Evolutionary conservation across 768 basidiomycete genomes (phyloP), one percentile per base, ranked within the genome.

Genomic region (Favolaschia claudopus): DNA sequence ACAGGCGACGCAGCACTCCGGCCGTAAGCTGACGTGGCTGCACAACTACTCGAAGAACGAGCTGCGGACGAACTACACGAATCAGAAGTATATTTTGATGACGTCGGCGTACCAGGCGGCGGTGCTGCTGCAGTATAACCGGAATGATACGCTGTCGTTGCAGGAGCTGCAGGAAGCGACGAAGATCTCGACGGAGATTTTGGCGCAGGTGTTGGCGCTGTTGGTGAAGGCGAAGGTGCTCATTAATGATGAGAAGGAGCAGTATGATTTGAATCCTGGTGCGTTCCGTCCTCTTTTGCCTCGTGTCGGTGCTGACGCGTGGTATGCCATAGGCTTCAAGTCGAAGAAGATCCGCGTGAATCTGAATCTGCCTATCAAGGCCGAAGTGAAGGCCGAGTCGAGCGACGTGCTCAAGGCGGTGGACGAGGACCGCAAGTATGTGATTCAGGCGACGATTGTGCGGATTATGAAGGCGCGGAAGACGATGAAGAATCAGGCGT

Each of bases 41-140:
- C 99, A 96, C 96, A 96, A 98, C 71, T 93, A 96, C 74, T 95
- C 89, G 49, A 96, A 96, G 80, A 95, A 95, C 77, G 97, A 99
- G 73, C 84, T 99, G 9, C 87, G 91, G 54, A 96, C 96, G 61
- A 95, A 91, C 70, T 95, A 97, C 76, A 82, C 93, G 55, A 89
- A 89, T 69, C 94, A 95, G 74, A 97, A 95, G 74, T 98, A 98
- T 79, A 95, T 96, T 65, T 79, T 99, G 70, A 93, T 96, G 89
- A 94, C 93, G 37, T 93, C 91, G 65, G 86, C 94, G 13, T 98
- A 92, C 76, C 97, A 99, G 76, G 92, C 92, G 84, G 93, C 93
- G 13, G 89, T 99, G 22, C 82, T 99, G 32, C 73, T 95, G 62
- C 95, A 95, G 72, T 99, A 94, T 82, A 99, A 99, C 78, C 85